These are phyloP conservation scores for Phoenix dactylifera DNA, from an alignment of 176 grass and related monocot species.

Conservation along the genomic window DNA sequence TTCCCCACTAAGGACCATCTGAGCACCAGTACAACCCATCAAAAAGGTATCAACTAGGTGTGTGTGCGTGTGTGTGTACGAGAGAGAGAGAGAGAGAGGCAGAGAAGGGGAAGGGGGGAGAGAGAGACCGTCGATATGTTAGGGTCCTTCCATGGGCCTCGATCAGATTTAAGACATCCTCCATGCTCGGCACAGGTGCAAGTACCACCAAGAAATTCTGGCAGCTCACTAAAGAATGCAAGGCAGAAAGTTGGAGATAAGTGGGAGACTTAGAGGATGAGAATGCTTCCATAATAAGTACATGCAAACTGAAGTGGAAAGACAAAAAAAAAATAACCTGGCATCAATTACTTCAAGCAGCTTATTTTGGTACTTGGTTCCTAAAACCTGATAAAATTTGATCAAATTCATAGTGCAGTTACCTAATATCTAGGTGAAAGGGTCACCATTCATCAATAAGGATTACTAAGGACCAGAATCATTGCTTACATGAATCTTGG, in stretches of 20 bases:
- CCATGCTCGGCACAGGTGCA: constrained; percentile 79
- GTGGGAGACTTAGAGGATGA: no score
- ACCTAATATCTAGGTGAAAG: no score
- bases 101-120: not conserved
- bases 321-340: constrained; percentile 35
- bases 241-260: no score
- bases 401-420: no score
- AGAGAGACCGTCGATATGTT: constrained; percentile 62
- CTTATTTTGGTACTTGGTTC: constrained; percentile 74
- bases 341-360: constrained; percentile 83
- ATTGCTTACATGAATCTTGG: constrained; percentile 73
- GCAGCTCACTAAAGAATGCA: constrained; percentile 62
- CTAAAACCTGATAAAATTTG: constrained; percentile 62
- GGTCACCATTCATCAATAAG: no score
- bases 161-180: constrained; percentile 78
- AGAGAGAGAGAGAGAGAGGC: not conserved
- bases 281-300: no score
- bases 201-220: constrained; percentile 80
- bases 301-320: no score
- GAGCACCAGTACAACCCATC: not conserved
- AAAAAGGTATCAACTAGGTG: no score
- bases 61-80: no score
- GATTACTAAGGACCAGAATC: no score
- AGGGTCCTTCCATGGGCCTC: constrained; percentile 86
- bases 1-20: constrained; percentile 85